Base-by-base conservation (phyloP, 2,329 filamentous ascomycete genomes). In the Tothia fuscella region DNA sequence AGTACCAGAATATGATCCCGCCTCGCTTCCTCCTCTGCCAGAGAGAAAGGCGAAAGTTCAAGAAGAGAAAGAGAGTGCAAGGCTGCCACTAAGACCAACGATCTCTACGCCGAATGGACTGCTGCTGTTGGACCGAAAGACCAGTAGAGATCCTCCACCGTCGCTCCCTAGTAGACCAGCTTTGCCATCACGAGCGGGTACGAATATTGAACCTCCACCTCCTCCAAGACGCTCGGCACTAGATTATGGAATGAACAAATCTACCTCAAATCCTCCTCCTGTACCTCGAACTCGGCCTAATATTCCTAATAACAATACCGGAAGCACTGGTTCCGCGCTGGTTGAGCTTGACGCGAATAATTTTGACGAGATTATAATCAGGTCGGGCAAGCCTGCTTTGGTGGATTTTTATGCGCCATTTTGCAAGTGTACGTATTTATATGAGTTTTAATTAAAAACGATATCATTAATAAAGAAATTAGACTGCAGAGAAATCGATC, bases 371-470 rank as follows among this genome's bases (percentile, higher is more conserved):
- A 72, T 93, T 43, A 86, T 94, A 49, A 72, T 94, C 46, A 77
- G 93, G 61, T 89, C 84, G 32, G 87, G 87, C 63, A 96, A 93
- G 70, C 89, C 91, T 33, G 89, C 89, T 0, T 79, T 98, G 21
- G 87, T 96, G 53, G 88, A 96, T 63, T 98, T 98, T 74, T 96
- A 93, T 58, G 91, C 91, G 25, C 89, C 89, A 19, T 98, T 91
- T 89, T 98, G 91, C 58, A 91, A 91, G 22, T 91, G 98, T 74
- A 98, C 96, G 67, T 98, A 76, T 95, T 47, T 98, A 96, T 68
- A 82, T 75, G 47, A 80, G 84, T 46, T 82, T 51, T 50, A 45
- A 13, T 38, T 44, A 24, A 16, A 28, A 22, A 39, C 48, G 49
- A 45, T 82, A 75, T 77, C 67, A 69, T 81, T 82, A 69, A 73